These are phyloP conservation scores for Carex littledalei DNA, from an alignment of 176 grass and related monocot genomes.

Conservation along the genomic window DNA sequence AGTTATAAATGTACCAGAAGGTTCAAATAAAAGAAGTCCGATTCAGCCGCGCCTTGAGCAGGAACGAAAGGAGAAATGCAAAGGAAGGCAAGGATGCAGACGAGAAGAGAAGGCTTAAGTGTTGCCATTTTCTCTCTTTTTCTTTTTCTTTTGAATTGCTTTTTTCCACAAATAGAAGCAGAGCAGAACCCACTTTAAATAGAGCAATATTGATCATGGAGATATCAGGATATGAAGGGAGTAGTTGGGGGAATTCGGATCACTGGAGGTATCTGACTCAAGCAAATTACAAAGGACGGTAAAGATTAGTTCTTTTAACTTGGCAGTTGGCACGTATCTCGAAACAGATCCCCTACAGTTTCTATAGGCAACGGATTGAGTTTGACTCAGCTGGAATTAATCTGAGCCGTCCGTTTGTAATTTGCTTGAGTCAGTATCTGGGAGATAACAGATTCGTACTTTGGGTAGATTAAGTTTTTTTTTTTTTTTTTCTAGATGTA, in stretches of 20 bases:
- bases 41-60: not conserved
- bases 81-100: slow-evolving; percentile 14
- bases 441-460: too few species aligned
- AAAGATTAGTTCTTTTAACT: too few species aligned
- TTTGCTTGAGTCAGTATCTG: too few species aligned
- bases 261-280: too few species aligned
- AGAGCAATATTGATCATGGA: not conserved
- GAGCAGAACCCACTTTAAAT: not conserved
- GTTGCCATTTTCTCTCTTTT: slow-evolving; percentile 3
- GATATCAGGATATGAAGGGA: too few species aligned
- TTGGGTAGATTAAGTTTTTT: not conserved
- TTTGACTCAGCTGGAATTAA: too few species aligned
- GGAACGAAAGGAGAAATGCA: not conserved
- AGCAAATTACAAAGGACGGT: too few species aligned
- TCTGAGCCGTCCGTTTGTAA: too few species aligned
- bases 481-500: not conserved
- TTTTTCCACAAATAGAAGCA: not conserved
- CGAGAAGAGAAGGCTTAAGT: slow-evolving; percentile 19
- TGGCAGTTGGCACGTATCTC: too few species aligned
- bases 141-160: not conserved
- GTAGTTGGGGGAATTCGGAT: too few species aligned
- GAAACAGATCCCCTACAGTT: too few species aligned
- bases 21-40: slow-evolving; percentile 25
- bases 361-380: too few species aligned
- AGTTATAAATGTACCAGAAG: slow-evolving; percentile 3